Evolutionary conservation across 192 early-diverging fungal species (phyloP).

Genomic region (Coemansia guatemalensis): DNA sequence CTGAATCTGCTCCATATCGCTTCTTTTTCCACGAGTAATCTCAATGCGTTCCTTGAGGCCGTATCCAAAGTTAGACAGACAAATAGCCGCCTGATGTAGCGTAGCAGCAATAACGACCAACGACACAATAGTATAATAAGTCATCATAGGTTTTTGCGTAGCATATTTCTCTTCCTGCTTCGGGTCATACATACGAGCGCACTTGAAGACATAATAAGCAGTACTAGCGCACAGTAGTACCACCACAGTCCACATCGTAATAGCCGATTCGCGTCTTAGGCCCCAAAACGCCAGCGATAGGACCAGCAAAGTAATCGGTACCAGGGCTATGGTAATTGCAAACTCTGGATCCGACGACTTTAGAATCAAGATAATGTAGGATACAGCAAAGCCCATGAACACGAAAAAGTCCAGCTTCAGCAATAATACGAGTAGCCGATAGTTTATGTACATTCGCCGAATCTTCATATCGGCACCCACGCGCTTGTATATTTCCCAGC

Average conservation of each 20-base stretch:
- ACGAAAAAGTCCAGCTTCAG: conserved; percentile 56
- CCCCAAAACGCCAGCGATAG: conserved; percentile 52
- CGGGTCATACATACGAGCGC: conserved; percentile 50
- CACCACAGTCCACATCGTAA: conserved; percentile 45
- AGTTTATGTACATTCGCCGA: conserved; percentile 54
- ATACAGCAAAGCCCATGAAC: conserved; percentile 52
- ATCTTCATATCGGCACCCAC: conserved; percentile 57
- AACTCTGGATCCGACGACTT: conserved; percentile 53
- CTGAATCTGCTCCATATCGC: conserved; percentile 56
- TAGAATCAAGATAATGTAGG: conserved; percentile 63
- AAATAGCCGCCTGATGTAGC: conserved; percentile 39
- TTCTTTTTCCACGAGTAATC: conserved; percentile 52
- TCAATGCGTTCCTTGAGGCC: conserved; percentile 51
- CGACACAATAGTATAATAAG: conserved; percentile 50
- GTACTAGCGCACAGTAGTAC: conserved; percentile 43
- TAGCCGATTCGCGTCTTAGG: conserved; percentile 39
- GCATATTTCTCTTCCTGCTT: conserved; percentile 47
- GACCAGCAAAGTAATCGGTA: conserved; percentile 46
- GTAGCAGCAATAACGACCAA: conserved; percentile 40
- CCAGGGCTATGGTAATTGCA: conserved; percentile 47
- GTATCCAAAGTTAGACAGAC: conserved; percentile 53
- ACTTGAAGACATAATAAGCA: conserved; percentile 55
- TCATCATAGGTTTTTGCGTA: conserved; percentile 51
- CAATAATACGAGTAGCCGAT: conserved; percentile 52
- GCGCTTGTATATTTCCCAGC: conserved; percentile 59